Evolutionary conservation across 345 rosid genomes (phyloP), one percentile per base, ranked within the genome.

Genomic region (Punica granatum): DNA sequence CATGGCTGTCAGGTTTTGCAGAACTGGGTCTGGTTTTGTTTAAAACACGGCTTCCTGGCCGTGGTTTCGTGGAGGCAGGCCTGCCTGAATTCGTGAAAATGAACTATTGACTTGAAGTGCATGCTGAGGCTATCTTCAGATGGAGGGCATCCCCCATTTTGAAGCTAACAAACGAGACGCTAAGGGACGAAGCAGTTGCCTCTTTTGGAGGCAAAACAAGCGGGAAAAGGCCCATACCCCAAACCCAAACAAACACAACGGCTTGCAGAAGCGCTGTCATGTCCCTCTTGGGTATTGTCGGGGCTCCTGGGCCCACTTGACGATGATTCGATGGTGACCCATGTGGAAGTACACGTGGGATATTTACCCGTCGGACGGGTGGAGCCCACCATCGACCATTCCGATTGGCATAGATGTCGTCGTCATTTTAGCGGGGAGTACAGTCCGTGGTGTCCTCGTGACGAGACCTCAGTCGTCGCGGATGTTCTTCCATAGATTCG

Each of bases 141-240:
- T 67, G 70, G 62, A 51, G 26, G 31, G 66, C 75, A 74, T 72
- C 75, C 48, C 69, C 48, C 6, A 73, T 60, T 72, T 65, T 78
- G 66, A 62, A 67, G 86, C 81, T 78, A 82, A 11, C 76, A 26
- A 71, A 78, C 84, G 44, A 80, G 66, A 58, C 66, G 62, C 86
- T 76, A 80, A 0, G 69, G 44, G 73, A 78, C 88, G 58, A 30
- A 19, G 60, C 44, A 69, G 65, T 68, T 72, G 60, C 73, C 69
- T 33, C 65, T 60, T 71, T 60, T 42, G 41, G 56, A 59, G 61
- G 61, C 61, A 56, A 56, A 26, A 56, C 61, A 26, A 26, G 33
- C 61, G 34, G 30, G 61, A 26, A 56, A 30, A 56, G 15, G 34
- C 34, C 61, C 61, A 56, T 26, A 30, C 61, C 26, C 1, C 61